Evolutionary conservation across 2,329 filamentous ascomycete species (phyloP).

Genomic region (Xylariaceae sp.): DNA sequence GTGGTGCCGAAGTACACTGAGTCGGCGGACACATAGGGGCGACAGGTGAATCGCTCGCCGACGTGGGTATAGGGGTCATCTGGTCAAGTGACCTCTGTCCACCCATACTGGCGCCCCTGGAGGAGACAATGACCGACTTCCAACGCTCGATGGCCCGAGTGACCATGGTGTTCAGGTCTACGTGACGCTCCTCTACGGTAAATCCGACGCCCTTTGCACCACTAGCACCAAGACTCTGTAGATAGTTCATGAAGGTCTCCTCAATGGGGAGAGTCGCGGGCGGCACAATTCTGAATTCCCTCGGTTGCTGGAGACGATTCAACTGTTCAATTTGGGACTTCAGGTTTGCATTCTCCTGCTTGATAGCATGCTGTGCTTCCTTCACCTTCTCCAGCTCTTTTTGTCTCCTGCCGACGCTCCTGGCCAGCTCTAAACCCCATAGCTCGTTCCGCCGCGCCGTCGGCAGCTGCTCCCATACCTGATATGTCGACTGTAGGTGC

Average conservation of each 20-base stretch:
- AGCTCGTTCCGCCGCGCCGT: conserved; percentile 51
- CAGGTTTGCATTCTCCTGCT: conserved; percentile 53
- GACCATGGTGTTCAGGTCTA: conserved; percentile 49
- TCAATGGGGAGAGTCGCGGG: conserved; percentile 51
- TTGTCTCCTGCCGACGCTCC: conserved; percentile 53
- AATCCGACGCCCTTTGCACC: conserved; percentile 41
- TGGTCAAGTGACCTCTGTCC: conserved; percentile 47
- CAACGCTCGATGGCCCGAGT: conserved; percentile 54
- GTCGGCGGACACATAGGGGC: conserved; percentile 10
- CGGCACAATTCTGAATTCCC: conserved; percentile 50
- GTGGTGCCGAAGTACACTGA: conserved; percentile 17
- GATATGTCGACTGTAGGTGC: conserved; percentile 72
- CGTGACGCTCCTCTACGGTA: conserved; percentile 45
- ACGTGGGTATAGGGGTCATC: conserved; percentile 22
- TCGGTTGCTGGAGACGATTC: conserved; percentile 53
- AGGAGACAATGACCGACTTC: conserved; percentile 55
- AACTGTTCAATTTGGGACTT: conserved; percentile 56
- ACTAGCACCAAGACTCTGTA: conserved; percentile 43
- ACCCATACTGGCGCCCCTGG: conserved; percentile 44
- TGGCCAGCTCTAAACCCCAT: conserved; percentile 57
- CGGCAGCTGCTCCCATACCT: conserved; percentile 66
- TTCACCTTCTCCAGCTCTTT: conserved; percentile 50
- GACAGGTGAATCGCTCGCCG: conserved; percentile 21
- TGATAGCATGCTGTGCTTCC: conserved; percentile 44
- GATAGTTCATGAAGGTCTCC: conserved; percentile 41